These are phyloP conservation scores for Chlamydomonas sphaeroides DNA, from an alignment of 139 green algal genomes.

Conservation along the genomic window DNA sequence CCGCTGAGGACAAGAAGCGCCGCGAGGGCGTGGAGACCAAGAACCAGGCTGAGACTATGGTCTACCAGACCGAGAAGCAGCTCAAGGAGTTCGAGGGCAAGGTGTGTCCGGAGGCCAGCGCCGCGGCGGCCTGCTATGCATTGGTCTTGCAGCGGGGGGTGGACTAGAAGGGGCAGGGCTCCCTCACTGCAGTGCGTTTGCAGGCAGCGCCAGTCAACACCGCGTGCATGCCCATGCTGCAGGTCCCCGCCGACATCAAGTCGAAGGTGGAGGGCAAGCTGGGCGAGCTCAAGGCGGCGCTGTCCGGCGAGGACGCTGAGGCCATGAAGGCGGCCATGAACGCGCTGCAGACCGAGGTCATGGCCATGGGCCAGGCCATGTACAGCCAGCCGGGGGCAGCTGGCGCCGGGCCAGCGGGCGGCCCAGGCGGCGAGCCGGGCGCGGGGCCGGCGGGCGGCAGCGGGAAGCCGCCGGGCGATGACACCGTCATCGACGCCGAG, in stretches of 20 bases:
- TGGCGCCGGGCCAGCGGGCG: slow-evolving; percentile 45
- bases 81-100: slow-evolving; percentile 98
- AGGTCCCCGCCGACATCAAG: slow-evolving; percentile 81
- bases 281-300: slow-evolving; percentile 72
- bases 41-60: slow-evolving; percentile 93
- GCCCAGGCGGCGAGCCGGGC: slow-evolving; percentile 37
- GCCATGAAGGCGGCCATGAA: slow-evolving; percentile 93
- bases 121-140: too few relatives aligned
- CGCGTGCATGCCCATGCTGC: too few relatives aligned
- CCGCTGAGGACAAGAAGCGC: slow-evolving; percentile 92
- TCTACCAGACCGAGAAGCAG: slow-evolving; percentile 99
- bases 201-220: too few relatives aligned
- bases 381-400: slow-evolving; percentile 74
- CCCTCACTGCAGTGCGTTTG: too few relatives aligned
- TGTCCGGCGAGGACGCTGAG: slow-evolving; percentile 74
- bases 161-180: too few relatives aligned
- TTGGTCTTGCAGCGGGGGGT: too few relatives aligned
- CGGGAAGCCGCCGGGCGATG: slow-evolving; percentile 71
- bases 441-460: slow-evolving; percentile 41
- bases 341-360: slow-evolving; percentile 91
- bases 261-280: slow-evolving; percentile 91
- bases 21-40: slow-evolving; percentile 94
- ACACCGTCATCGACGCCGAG: slow-evolving; percentile 97
- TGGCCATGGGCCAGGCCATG: slow-evolving; percentile 93
- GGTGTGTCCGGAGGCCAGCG: too few relatives aligned